These are phyloP conservation scores for Gossypium raimondii DNA, from an alignment of 345 rosid species.

Conservation along the genomic window DNA sequence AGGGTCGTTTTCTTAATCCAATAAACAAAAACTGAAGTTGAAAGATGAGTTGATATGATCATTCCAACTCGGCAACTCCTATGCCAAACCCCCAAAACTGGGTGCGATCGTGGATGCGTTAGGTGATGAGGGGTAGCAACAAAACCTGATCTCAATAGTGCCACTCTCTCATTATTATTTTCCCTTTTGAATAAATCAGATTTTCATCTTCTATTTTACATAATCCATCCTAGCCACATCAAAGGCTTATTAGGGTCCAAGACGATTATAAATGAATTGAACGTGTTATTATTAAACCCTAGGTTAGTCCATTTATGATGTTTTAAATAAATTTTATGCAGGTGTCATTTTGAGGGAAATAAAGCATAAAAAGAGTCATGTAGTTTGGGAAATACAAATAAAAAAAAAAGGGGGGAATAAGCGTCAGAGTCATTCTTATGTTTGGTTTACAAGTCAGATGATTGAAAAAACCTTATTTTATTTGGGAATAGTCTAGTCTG, in stretches of 20 bases:
- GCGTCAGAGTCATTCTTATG: too few relatives aligned
- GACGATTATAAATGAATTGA: too few relatives aligned
- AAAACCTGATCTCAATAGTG: not conserved
- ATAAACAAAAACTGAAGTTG: slow-evolving; percentile 26
- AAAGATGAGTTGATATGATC: slow-evolving; percentile 26
- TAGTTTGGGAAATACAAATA: not conserved
- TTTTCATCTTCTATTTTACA: too few relatives aligned
- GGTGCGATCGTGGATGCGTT: slow-evolving; percentile 14
- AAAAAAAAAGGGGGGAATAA: too few relatives aligned
- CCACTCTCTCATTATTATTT: slow-evolving; percentile 19
- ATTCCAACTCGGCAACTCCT: slow-evolving; percentile 4
- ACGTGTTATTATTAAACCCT: too few relatives aligned
- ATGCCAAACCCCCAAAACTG: slow-evolving; percentile 22
- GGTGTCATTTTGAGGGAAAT: slow-evolving; percentile 3
- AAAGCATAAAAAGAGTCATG: not conserved
- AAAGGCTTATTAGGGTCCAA: too few relatives aligned
- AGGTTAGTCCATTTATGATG: not conserved
- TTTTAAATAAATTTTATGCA: not conserved
- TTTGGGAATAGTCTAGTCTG: not conserved
- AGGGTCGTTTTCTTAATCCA: slow-evolving; percentile 46
- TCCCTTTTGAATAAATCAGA: slow-evolving; percentile 16
- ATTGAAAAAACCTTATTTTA: not conserved
- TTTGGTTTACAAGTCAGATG: too few relatives aligned
- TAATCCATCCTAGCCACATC: too few relatives aligned
- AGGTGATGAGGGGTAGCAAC: slow-evolving; percentile 17